Percentiles rank a stretch among this genome's conserved stretches.
phyloP scores from a whole-genome alignment of 2,329 filamentous ascomycete species.

The Botryosphaeria dothidea region DNA sequence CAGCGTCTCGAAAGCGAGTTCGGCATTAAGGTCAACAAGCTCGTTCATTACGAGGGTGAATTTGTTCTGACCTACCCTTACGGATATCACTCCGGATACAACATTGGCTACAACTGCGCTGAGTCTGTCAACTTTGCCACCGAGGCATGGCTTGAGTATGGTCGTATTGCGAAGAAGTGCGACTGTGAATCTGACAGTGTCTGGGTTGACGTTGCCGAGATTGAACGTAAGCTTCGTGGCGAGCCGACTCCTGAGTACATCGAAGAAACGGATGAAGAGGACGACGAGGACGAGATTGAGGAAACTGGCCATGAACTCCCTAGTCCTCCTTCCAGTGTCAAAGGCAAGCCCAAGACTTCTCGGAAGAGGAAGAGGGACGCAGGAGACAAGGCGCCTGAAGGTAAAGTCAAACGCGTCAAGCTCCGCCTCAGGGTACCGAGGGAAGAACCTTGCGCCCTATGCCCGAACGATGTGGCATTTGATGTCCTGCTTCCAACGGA shows the following conservation, averaged over 20 bases:
- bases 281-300: slow-evolving; percentile 55
- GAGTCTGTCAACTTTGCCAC: slow-evolving; percentile 98
- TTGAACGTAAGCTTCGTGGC: slow-evolving; percentile 89
- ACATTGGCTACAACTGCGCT: slow-evolving; percentile 96
- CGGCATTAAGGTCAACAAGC: slow-evolving; percentile 93
- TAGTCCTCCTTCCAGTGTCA: slow-evolving; percentile 75
- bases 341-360: slow-evolving; percentile 62
- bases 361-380: slow-evolving; percentile 68
- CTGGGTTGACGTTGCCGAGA: slow-evolving; percentile 95
- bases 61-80: slow-evolving; percentile 99
- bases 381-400: slow-evolving; percentile 54
- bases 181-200: slow-evolving; percentile 97
- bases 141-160: slow-evolving; percentile 92
- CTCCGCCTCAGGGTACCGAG: slow-evolving; percentile 72
- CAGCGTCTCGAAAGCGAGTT: slow-evolving; percentile 83
- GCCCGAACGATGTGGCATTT: slow-evolving; percentile 83
- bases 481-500: slow-evolving; percentile 85
- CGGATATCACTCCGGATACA: slow-evolving; percentile 97
- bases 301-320: slow-evolving; percentile 65
- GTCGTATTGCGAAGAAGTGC: slow-evolving; percentile 93
- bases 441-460: slow-evolving; percentile 84
- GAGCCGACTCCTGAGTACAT: slow-evolving; percentile 79
- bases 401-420: slow-evolving; percentile 71
- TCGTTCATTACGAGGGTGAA: slow-evolving; percentile 93
- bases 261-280: slow-evolving; percentile 73